These are phyloP conservation scores for Passalora sequoiae DNA, from an alignment of 2,329 filamentous ascomycete genomes.

Conservation along the genomic window DNA sequence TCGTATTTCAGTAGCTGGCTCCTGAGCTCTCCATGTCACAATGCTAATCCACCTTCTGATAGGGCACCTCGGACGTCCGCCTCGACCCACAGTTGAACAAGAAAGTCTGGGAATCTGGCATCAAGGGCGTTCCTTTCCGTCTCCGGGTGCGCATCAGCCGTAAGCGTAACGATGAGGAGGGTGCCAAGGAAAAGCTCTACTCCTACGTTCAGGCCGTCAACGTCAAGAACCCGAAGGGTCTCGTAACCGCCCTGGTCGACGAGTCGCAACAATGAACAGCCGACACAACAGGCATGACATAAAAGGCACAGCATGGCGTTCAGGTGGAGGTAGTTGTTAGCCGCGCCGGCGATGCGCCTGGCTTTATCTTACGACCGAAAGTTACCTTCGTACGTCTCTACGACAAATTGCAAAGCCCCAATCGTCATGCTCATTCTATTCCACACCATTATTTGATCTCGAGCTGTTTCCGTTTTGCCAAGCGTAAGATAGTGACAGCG, in stretches of 20 bases:
- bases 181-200: slow-evolving; percentile 99
- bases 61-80: slow-evolving; percentile 97
- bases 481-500: too few species aligned
- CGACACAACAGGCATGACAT: neutral
- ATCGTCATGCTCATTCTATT: neutral
- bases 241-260: slow-evolving; percentile 83
- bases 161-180: slow-evolving; percentile 99
- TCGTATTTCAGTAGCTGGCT: neutral
- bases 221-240: slow-evolving; percentile 98
- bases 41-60: slow-evolving; percentile 13
- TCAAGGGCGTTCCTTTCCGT: slow-evolving; percentile 98
- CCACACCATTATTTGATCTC: too few species aligned
- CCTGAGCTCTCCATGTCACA: neutral
- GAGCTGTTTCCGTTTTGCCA: too few species aligned
- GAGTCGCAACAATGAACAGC: slow-evolving; percentile 40
- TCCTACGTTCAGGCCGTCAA: slow-evolving; percentile 99
- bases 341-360: slow-evolving; percentile 1
- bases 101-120: slow-evolving; percentile 99
- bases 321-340: neutral
- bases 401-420: slow-evolving; percentile 1
- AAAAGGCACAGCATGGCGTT: slow-evolving; percentile 3
- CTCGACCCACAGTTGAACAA: slow-evolving; percentile 99
- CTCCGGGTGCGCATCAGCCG: slow-evolving; percentile 97
- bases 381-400: slow-evolving; percentile 1
- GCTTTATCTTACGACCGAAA: slow-evolving; percentile 2